Base-by-base conservation (phyloP, 208 protist genomes). In the Acanthamoeba healyi region DNA sequence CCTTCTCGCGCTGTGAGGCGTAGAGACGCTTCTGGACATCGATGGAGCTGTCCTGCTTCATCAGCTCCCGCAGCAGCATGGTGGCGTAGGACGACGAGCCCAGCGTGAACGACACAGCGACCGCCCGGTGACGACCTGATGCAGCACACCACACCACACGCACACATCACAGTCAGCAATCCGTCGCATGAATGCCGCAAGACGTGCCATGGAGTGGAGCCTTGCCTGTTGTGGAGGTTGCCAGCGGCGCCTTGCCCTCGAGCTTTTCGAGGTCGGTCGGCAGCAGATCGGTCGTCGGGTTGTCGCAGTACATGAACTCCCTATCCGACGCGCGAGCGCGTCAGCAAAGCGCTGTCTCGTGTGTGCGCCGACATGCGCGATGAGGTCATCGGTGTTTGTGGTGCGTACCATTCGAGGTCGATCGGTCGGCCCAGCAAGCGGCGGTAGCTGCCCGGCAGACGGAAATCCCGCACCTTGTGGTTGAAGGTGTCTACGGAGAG, bases 401-500 rank as follows among this genome's bases (percentile, higher is more conserved):
- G 54, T n/a, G 38, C 17, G 38, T 46, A 91, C 84, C 84, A 91
- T 58, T 91, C 40, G 10, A 93, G 65, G 34, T 93, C 88, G 9
- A 44, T 44, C 19, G 88, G 61, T 67, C 63, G 22, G 2, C 24
- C 88, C 29, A 93, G 22, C 22, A 93, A 49, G 32, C 34, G 38
- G 44, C 88, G 88, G 32, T 93, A 93, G 63, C 88, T 63, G 1
- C 88, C 88, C 0, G 88, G 88, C 56, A 93, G n/a, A 9, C 88
- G 88, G 34, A 81, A 93, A 56, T 93, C 88, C 12, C 88, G 51
- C n/a, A 91, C 84, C 38, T 81, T 44, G 65, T 93, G 34, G 15
- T 63, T 72, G 63, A 93, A 93, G n/a, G 61, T 58, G n/a, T 81
- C 38, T 4, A 81, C 32, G 0, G 88, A 44, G 34, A 93, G 38